Evolutionary conservation across 257 asterid genomes (phyloP), one percentile per base, ranked within the genome.

Genomic region (Dorcoceras hygrometricum): DNA sequence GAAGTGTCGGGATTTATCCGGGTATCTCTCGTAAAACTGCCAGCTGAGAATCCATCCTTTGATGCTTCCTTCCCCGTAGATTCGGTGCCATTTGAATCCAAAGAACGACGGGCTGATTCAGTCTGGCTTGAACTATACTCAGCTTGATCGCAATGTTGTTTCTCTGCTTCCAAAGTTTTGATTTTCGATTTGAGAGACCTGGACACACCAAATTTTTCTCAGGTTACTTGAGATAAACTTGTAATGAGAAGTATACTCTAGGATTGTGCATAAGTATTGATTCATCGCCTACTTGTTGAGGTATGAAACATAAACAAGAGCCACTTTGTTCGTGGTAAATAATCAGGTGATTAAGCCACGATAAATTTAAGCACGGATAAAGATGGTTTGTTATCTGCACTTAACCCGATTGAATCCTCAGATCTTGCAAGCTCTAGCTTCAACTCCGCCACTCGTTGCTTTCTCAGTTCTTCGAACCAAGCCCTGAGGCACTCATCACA

Each of bases 401-500:
- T 73, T 69, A 26, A 89, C 98, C 96, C 94, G 67, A 93, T 93
- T 28, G 95, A 85, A 71, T 79, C 86, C 68, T 83, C 97, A 56
- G 91, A 88, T 84, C 72, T 85, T 66, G 80, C 89, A 71, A 93
- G 79, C 67, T 83, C 92, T 73, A 69, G 80, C 77, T 81, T 90
- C 78, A 93, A 79, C 81, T 90, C 96, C 12, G 84, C 95, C 65
- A 93, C 80, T 69, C 97, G 89, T 54, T 75, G 77, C 77, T 86
- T 79, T 72, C 85, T 83, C 73, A 93, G 84, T 77, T 87, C 99
- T 60, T 93, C 96, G 69, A 83, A 90, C 96, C 91, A 88, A 73
- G 84, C 81, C 76, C 99, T 93, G 79, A 67, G 64, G 65, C 34
- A 58, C 24, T 63, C 70, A 64, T 56, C 66, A 16, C 18, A 70